Conservation (phyloP, 1,284 basidiomycete genomes). For the Macrocystidia cucumis region DNA sequence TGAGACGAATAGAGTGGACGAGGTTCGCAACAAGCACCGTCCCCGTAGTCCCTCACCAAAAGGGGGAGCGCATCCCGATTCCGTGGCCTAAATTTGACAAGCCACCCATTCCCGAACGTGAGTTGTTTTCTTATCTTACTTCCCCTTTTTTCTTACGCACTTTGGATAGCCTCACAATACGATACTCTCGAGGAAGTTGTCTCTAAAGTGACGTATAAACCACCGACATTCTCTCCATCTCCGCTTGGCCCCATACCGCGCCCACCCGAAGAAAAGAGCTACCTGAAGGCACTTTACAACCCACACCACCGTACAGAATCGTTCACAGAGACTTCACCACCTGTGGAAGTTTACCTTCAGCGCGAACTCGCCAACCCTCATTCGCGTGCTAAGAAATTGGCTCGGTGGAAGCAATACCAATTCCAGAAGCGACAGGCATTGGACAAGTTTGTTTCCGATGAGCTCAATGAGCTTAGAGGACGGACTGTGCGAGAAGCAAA, state of each 20-base stretch:
- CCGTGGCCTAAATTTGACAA: conserved; percentile 59
- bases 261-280: conserved; percentile 45
- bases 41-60: conserved; percentile 45
- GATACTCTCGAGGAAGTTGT: conserved; percentile 56
- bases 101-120: conserved; percentile 39
- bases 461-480: conserved; percentile 46
- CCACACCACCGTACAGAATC: conserved; percentile 23
- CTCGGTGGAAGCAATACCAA: conserved; percentile 58
- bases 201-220: conserved; percentile 56
- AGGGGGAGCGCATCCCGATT: conserved; percentile 36
- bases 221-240: conserved; percentile 40
- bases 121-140: conserved; percentile 14
- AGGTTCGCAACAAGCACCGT: conserved; percentile 59
- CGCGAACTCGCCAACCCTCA: conserved; percentile 74
- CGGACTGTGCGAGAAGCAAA: conserved; percentile 51
- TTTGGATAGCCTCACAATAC: conserved; percentile 37
- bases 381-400: conserved; percentile 70
- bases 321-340: conserved; percentile 43
- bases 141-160: conserved; percentile 1
- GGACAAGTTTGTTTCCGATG: conserved; percentile 43
- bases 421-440: conserved; percentile 39
- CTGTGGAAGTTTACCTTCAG: conserved; percentile 56
- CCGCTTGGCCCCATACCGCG: conserved; percentile 29
- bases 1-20: conserved; percentile 51
- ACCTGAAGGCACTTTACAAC: conserved; percentile 49